phyloP scores from a whole-genome alignment of 176 grass and related monocot genomes.

The Ensete glaucum region DNA sequence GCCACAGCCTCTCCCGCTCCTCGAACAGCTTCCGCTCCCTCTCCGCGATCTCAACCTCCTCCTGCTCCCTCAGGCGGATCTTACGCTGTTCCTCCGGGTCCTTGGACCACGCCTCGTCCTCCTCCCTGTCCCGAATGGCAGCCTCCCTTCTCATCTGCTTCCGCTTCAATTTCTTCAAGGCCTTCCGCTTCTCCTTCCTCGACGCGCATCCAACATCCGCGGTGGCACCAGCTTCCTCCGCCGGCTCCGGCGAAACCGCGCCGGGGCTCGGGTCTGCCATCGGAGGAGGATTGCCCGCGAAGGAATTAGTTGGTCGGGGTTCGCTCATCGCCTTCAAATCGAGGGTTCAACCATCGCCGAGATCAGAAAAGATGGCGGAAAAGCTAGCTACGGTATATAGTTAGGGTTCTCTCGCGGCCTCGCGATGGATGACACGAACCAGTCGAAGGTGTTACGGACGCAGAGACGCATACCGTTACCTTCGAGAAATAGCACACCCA shows the following conservation, averaged over 20 bases:
- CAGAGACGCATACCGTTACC: too few relatives aligned
- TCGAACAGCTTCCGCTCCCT: conserved; percentile 51
- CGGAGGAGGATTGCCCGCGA: not conserved
- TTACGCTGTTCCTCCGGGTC: conserved; percentile 65
- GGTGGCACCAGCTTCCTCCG: not conserved
- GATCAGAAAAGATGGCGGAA: too few relatives aligned
- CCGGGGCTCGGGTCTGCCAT: not conserved
- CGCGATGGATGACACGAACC: too few relatives aligned
- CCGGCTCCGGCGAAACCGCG: not conserved
- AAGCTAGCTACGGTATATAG: too few relatives aligned
- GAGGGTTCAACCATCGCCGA: not conserved
- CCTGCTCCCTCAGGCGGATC: conserved; percentile 33
- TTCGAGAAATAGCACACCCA: too few relatives aligned
- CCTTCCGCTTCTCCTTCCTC: conserved; percentile 53
- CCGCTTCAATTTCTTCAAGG: conserved; percentile 72
- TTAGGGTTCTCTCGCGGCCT: too few relatives aligned
- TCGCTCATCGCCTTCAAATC: not conserved
- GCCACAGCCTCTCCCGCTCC: conserved; percentile 68
- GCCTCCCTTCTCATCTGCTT: conserved; percentile 40
- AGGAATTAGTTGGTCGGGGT: not conserved
- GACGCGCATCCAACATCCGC: not conserved
- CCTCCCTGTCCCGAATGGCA: conserved; percentile 40
- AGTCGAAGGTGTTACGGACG: too few relatives aligned
- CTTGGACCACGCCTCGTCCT: conserved; percentile 29
- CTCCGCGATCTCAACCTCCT: conserved; percentile 48